Evolutionary conservation across 176 grass and related monocot genomes (phyloP).

Genomic region (Avena eriantha): DNA sequence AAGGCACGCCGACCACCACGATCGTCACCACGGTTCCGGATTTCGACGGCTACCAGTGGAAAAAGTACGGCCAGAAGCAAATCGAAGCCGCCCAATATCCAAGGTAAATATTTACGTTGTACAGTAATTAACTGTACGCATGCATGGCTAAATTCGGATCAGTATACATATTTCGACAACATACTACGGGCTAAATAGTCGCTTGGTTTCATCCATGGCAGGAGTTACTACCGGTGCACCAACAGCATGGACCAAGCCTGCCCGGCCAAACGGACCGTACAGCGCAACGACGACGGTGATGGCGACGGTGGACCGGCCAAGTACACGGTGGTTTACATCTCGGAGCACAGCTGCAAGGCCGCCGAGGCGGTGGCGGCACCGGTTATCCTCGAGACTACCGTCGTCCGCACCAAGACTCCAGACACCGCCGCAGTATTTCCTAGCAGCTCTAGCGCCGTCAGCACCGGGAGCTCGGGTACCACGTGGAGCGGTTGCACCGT

Average conservation of each 20-base stretch:
- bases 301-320: not conserved
- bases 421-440: not conserved
- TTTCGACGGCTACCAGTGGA: slow-evolving; percentile 58
- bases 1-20: not conserved
- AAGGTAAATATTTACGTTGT: slow-evolving; percentile 22
- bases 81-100: slow-evolving; percentile 38
- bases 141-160: too few species aligned
- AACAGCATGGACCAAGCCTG: slow-evolving; percentile 9
- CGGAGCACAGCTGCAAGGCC: slow-evolving; percentile 14
- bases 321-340: slow-evolving; percentile 38
- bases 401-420: not conserved
- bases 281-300: slow-evolving; percentile 30
- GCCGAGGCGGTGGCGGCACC: slow-evolving; percentile 15
- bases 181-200: not conserved
- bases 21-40: slow-evolving; percentile 36
- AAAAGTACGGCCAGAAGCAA: slow-evolving; percentile 58
- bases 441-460: not conserved
- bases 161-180: too few species aligned
- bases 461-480: not conserved
- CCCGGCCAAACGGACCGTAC: slow-evolving; percentile 56
- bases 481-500: slow-evolving; percentile 8
- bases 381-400: slow-evolving; percentile 56
- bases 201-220: slow-evolving; percentile 24
- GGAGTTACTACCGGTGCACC: slow-evolving; percentile 71
- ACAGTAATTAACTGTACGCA: too few species aligned